A percentile compares a stretch with the other conserved stretches of the same genome.
phyloP scores from a whole-genome alignment of 2,329 filamentous ascomycete species.

The Amphichorda felina region DNA sequence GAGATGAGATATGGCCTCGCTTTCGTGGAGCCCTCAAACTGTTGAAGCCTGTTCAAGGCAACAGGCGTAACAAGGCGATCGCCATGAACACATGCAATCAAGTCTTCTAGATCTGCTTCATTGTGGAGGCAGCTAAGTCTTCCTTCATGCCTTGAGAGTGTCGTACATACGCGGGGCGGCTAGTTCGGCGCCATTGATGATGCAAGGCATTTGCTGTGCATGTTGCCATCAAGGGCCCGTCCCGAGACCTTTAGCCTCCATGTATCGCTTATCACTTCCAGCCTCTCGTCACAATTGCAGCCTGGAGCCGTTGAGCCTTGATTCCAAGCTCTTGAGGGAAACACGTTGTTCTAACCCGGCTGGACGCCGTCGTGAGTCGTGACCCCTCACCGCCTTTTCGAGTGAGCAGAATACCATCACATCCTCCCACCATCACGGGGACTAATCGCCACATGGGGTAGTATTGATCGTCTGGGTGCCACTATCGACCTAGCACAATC shows the following conservation, averaged over 20 bases:
- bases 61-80: no score
- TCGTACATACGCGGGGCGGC: neutral
- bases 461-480: neutral
- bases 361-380: neutral
- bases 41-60: no score
- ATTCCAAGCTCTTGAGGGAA: neutral
- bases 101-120: no score
- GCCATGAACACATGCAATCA: no score
- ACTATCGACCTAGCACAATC: no score
- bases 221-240: neutral
- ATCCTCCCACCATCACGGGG: neutral
- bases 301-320: no score
- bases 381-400: conserved; percentile 2
- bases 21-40: no score
- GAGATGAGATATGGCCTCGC: neutral
- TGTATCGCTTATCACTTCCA: no score
- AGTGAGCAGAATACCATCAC: neutral
- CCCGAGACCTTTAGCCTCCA: no score
- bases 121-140: no score
- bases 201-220: neutral
- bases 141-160: neutral
- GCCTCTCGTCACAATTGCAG: no score
- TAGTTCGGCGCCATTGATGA: neutral
- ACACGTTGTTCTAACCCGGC: neutral
- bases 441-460: neutral